A percentile compares a stretch with the other conserved stretches of the same genome.
phyloP scores from a whole-genome alignment of 805 yeast species.

The Kodamaea restingae region DNA sequence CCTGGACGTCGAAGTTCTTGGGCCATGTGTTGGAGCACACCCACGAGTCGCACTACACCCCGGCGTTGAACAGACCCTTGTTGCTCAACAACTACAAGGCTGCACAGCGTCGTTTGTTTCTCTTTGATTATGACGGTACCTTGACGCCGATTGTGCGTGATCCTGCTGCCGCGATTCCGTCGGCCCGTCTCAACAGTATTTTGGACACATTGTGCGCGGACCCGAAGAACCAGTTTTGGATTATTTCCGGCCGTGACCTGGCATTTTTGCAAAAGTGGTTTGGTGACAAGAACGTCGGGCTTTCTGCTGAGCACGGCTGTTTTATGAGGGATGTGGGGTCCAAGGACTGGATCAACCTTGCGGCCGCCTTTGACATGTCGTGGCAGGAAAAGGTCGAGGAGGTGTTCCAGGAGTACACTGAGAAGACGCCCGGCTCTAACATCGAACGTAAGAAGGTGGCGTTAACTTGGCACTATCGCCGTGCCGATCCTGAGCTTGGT shows the following conservation, averaged over 20 bases:
- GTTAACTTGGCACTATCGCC: constrained; percentile 94
- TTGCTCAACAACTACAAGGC: constrained; percentile 55
- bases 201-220: constrained; percentile 63
- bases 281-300: constrained; percentile 68
- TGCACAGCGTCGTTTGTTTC: constrained; percentile 68
- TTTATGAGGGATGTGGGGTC: constrained; percentile 74
- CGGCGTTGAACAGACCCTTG: constrained; percentile 72
- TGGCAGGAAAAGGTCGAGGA: constrained; percentile 87
- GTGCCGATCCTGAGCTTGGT: constrained; percentile 93
- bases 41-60: constrained; percentile 49
- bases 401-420: constrained; percentile 71
- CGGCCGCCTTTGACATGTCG: constrained; percentile 81
- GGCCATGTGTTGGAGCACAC: constrained; percentile 43
- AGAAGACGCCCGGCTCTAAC: constrained; percentile 83
- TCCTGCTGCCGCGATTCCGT: constrained; percentile 98
- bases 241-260: constrained; percentile 94
- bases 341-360: constrained; percentile 75
- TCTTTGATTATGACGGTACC: constrained; percentile 97
- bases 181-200: constrained; percentile 60
- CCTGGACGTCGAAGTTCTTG: constrained; percentile 70
- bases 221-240: constrained; percentile 85
- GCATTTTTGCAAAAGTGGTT: constrained; percentile 84
- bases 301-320: constrained; percentile 97
- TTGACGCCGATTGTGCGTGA: constrained; percentile 93
- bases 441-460: constrained; percentile 91